Base-by-base conservation (phyloP, 129 eudicot genomes). In the Mikania micrantha region DNA sequence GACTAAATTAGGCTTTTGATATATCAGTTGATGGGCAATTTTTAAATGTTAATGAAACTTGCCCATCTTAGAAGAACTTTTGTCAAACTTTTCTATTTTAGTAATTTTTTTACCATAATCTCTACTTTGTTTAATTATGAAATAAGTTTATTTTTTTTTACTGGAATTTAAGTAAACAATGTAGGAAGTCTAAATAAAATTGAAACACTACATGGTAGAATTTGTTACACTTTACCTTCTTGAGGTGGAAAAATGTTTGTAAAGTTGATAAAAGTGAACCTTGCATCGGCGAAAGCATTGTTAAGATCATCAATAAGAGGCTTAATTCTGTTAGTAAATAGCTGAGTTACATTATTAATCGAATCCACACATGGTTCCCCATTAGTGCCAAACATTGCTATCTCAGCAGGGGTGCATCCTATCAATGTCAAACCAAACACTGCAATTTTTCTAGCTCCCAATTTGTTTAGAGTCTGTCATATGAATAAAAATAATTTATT, bases 381-480 rank as follows among this genome's bases (percentile, higher is more conserved):
- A 0, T 48, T 32, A 0, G 78, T 44, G 10, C 73, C 71, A 50
- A 61, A 20, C 11, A 5, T 40, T 24, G 70, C 29, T 35, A 79
- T 32, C 58, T 72, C 63, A 9, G 53, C 32, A 10, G 90, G 90
- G 41, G 60, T 63, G 69, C 90, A 85, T 40, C 86, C 90, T 28
- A 78, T 25, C 0, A 5, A 60, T 2, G 77, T 79, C 27, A 84
- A 7, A 29, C 84, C 90, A 16, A 75, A 65, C 34, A 81, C 35
- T 0, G 72, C 90, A 10, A 84, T 31, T 38, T 81, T 84, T 54
- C 90, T 72, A 39, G 86, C 90, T 40, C 85, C 89, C 47, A 11
- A 25, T 0, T 66, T 44, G 67, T 84, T 80, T 24, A 84, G 36
- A 4, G 41, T 70, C 88, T 82, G 34, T 38, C 48, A 64, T 28